Conservation (phyloP, 345 rosid species). For the Arabis alpina region DNA sequence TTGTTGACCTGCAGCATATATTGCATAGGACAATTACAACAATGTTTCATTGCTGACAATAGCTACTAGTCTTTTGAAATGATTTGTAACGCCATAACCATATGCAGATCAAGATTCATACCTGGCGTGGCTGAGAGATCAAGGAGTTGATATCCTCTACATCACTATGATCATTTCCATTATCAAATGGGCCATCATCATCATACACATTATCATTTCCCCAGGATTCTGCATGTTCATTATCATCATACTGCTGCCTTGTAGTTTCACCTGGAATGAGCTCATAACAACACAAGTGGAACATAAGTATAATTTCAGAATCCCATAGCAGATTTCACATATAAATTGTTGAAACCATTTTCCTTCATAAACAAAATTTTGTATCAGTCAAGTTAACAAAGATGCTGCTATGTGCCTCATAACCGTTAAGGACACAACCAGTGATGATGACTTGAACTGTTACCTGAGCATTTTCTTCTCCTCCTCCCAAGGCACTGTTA, state of each 20-base stretch:
- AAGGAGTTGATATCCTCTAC: slow-evolving; percentile 58
- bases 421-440: slow-evolving; percentile 4
- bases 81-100: slow-evolving; percentile 11
- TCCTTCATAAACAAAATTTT: background rate
- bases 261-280: slow-evolving; percentile 54
- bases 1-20: slow-evolving; percentile 64
- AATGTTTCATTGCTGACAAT: slow-evolving; percentile 11
- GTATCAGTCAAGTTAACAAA: slow-evolving; percentile 18
- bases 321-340: background rate
- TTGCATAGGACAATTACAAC: background rate
- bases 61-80: slow-evolving; percentile 17
- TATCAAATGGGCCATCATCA: slow-evolving; percentile 62
- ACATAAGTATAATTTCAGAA: background rate
- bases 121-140: slow-evolving; percentile 97
- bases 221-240: slow-evolving; percentile 65
- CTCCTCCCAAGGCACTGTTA: slow-evolving; percentile 85
- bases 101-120: slow-evolving; percentile 37
- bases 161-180: slow-evolving; percentile 65
- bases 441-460: slow-evolving; percentile 15
- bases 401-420: slow-evolving; percentile 21
- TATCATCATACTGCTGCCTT: slow-evolving; percentile 54
- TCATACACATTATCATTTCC: slow-evolving; percentile 54
- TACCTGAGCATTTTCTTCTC: slow-evolving; percentile 68
- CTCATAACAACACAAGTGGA: slow-evolving; percentile 27
- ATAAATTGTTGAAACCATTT: slow-evolving; percentile 9